Base-by-base conservation (phyloP, 371 early-diverging fungal genomes). In the Mucor irregularis region DNA sequence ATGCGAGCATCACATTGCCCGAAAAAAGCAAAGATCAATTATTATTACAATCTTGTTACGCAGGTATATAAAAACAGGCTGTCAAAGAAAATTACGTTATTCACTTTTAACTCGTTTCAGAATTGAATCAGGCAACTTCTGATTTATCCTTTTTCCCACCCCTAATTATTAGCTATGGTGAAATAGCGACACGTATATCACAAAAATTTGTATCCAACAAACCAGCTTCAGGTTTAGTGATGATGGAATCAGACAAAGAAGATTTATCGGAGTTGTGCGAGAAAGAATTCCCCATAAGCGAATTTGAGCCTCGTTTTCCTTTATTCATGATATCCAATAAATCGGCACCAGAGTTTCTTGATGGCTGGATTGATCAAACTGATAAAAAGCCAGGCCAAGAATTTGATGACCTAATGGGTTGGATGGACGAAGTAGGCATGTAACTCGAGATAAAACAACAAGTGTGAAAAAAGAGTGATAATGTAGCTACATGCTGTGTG, bases 251-350 rank as follows among this genome's bases (percentile, higher is more conserved):
- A 8, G 1, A 25, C 3, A 5, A 37, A 0, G 21, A 62, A 17
- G 48, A 58, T 42, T 28, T 19, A 4, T 39, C 49, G 0, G 29
- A 6, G 21, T 37, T 25, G 7, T 14, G 25, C 14, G 1, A 29
- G 17, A 42, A 13, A 14, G 25, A 43, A 24, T 61, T 53, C 35
- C 66, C 58, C 30, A 40, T 33, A n/a, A 56, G 46, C 26, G 62
- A 65, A 58, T 76, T 73, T 49, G 76, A 76, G 26, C 76, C 76
- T n/a, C 53, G 58, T 19, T 73, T 76, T 49, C 71, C 73, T 0
- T 60, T 76, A 2, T 31, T 64, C 25, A 63, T 38, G 34, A 37
- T 56, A 10, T 43, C 46, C 1, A 19, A 19, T 16, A n/a, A 24
- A 2, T 14, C 29, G 8, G 29, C 55, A 14, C 74, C 71, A 13